Evolutionary conservation across 2,329 filamentous ascomycete genomes (phyloP).

Genomic region (Cladosporium velox): DNA sequence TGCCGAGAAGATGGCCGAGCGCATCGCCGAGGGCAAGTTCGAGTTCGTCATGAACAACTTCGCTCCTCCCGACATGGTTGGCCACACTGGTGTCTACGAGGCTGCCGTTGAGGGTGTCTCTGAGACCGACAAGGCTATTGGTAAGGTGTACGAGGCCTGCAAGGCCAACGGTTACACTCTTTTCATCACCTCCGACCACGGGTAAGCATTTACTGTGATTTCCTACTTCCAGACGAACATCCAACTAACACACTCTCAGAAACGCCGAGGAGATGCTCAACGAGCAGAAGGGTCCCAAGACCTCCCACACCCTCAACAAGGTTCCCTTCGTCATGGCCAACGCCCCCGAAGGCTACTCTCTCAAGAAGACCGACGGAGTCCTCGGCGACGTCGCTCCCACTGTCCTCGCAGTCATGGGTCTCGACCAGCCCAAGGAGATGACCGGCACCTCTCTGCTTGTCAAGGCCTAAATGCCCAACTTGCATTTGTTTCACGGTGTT

Average conservation of each 20-base stretch:
- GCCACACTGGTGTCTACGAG: slow-evolving; percentile 96
- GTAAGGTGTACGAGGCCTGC: slow-evolving; percentile 87
- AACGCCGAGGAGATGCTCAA: slow-evolving; percentile 99
- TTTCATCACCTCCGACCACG: slow-evolving; percentile 95
- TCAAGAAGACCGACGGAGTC: slow-evolving; percentile 85
- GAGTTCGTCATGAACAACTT: slow-evolving; percentile 99
- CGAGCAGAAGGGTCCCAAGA: slow-evolving; percentile 93
- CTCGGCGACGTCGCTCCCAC: slow-evolving; percentile 97
- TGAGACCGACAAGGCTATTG: slow-evolving; percentile 92
- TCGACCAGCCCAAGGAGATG: slow-evolving; percentile 91
- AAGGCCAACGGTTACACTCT: slow-evolving; percentile 90
- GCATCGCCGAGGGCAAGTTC: slow-evolving; percentile 80
- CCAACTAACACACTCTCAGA: slow-evolving; percentile 39
- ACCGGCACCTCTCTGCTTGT: slow-evolving; percentile 79
- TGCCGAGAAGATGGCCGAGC: slow-evolving; percentile 84
- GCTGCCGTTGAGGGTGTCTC: slow-evolving; percentile 82
- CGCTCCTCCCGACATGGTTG: slow-evolving; percentile 98
- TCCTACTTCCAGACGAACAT: not conserved
- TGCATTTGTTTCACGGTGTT: not conserved
- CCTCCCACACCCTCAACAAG: slow-evolving; percentile 95
- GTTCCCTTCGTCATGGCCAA: slow-evolving; percentile 99
- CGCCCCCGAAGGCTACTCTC: slow-evolving; percentile 82
- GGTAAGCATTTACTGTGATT: slow-evolving; percentile 54
- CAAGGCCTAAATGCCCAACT: slow-evolving; percentile 57
- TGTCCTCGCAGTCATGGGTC: slow-evolving; percentile 83